Percentiles rank a stretch among this genome's conserved stretches.
Conservation (phyloP, 108 stramenopile species). For the Nitzschia inconspicua region DNA sequence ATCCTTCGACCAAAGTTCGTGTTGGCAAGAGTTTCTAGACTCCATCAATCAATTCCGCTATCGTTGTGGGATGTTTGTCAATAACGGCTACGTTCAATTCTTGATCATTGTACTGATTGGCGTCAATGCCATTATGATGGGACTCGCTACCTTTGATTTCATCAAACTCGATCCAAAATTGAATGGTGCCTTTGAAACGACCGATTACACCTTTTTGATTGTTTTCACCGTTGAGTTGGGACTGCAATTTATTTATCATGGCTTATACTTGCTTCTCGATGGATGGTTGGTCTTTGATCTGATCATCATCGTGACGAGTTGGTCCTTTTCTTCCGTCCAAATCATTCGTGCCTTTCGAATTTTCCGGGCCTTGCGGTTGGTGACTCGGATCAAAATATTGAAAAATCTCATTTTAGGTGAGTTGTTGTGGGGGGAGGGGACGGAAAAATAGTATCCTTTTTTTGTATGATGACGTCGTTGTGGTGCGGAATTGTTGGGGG, state of each 20-base stretch:
- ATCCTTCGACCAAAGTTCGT: no score
- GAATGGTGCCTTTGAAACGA: slow-evolving; percentile 32
- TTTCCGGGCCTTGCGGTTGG: slow-evolving; percentile 67
- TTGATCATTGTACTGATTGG: slow-evolving; percentile 49
- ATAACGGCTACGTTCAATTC: slow-evolving; percentile 49
- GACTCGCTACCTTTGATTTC: slow-evolving; percentile 64
- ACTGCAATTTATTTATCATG: slow-evolving; percentile 57
- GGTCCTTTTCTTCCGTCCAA: slow-evolving; percentile 54
- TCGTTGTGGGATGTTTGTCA: slow-evolving; percentile 45
- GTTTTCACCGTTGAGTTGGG: slow-evolving; percentile 68
- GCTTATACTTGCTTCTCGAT: slow-evolving; percentile 51
- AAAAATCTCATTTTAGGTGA: slow-evolving; percentile 55
- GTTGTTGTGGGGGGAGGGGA: no score
- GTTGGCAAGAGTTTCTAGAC: no score
- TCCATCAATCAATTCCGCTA: slow-evolving; percentile 23
- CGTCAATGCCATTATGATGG: slow-evolving; percentile 79
- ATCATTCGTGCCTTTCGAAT: slow-evolving; percentile 78
- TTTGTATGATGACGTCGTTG: no score
- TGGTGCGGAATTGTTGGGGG: no score
- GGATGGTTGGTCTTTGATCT: slow-evolving; percentile 75
- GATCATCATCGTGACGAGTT: slow-evolving; percentile 55
- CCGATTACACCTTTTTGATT: slow-evolving; percentile 52
- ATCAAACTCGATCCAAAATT: slow-evolving; percentile 35
- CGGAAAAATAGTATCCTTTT: no score
- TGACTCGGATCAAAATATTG: slow-evolving; percentile 65